Percentiles rank a stretch among this genome's conserved stretches.
Conservation (phyloP, 306 rosid genomes). For the Erythrophleum fordii region DNA sequence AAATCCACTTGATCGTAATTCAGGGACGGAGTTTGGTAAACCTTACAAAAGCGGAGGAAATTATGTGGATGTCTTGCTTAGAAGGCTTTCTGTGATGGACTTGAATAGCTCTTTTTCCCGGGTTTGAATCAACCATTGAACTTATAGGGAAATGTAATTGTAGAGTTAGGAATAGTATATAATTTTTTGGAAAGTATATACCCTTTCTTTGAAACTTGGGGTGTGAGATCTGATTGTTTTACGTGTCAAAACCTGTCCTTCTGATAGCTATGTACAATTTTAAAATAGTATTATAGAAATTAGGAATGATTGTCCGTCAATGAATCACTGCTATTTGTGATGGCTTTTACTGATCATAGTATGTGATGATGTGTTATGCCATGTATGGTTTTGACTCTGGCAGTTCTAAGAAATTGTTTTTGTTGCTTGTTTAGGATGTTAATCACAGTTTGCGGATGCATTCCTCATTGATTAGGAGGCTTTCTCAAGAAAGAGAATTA, state of each 20-base stretch:
- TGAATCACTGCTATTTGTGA: not conserved
- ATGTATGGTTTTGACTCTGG: not conserved
- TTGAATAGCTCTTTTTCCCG: not conserved
- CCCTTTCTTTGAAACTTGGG: not conserved
- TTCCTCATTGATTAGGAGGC: conserved; percentile 86
- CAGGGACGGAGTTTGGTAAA: not conserved
- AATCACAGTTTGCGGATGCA: conserved; percentile 77
- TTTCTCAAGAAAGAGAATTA: conserved; percentile 76
- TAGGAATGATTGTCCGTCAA: not conserved
- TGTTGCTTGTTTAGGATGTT: conserved; percentile 51
- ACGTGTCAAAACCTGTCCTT: not conserved
- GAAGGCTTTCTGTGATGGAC: conserved; percentile 1
- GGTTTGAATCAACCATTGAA: not conserved
- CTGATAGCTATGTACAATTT: not conserved
- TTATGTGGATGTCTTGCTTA: not conserved
- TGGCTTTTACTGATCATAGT: not conserved
- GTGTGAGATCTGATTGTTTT: not conserved
- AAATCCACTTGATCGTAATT: not conserved
- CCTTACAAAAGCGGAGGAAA: not conserved
- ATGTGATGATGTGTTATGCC: not conserved
- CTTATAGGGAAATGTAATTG: not conserved
- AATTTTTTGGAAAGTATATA: not conserved
- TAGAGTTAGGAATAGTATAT: not conserved
- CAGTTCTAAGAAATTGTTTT: conserved; percentile 1
- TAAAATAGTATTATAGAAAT: not conserved